Conservation (phyloP, 2,329 filamentous ascomycete genomes). For the Cercospora sojina region DNA sequence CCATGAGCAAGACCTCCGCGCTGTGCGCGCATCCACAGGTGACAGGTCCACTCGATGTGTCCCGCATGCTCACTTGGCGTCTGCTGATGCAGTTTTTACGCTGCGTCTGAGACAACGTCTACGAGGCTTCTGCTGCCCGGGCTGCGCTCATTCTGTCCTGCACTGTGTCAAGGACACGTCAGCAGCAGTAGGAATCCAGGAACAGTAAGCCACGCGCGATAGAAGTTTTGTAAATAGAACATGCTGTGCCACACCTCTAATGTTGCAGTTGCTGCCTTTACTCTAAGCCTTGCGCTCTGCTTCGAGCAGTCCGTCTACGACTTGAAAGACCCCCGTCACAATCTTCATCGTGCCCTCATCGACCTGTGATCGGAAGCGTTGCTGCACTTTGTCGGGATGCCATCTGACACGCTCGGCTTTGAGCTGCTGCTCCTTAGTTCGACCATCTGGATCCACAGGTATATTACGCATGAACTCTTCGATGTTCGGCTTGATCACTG, state of each 20-base stretch:
- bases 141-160: background rate
- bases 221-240: background rate
- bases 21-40: background rate
- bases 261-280: background rate
- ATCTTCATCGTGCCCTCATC: slow-evolving; percentile 70
- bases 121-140: background rate
- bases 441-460: slow-evolving; percentile 34
- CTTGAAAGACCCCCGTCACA: slow-evolving; percentile 89
- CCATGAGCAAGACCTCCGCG: background rate
- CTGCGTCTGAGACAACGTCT: background rate
- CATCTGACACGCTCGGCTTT: slow-evolving; percentile 87
- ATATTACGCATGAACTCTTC: slow-evolving; percentile 67
- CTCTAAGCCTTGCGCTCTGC: slow-evolving; percentile 26
- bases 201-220: background rate
- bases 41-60: background rate
- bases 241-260: background rate
- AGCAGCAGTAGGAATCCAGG: background rate
- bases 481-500: slow-evolving; percentile 60
- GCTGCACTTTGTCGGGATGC: slow-evolving; percentile 98
- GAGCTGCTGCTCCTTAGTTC: slow-evolving; percentile 52
- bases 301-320: slow-evolving; percentile 62
- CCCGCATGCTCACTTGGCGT: background rate
- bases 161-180: background rate
- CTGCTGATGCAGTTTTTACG: background rate
- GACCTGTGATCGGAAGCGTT: slow-evolving; percentile 72